A percentile compares a stretch with the other conserved stretches of the same genome.
phyloP scores from a whole-genome alignment of 2,329 filamentous ascomycete genomes.

The Rasamsonia emersonii region DNA sequence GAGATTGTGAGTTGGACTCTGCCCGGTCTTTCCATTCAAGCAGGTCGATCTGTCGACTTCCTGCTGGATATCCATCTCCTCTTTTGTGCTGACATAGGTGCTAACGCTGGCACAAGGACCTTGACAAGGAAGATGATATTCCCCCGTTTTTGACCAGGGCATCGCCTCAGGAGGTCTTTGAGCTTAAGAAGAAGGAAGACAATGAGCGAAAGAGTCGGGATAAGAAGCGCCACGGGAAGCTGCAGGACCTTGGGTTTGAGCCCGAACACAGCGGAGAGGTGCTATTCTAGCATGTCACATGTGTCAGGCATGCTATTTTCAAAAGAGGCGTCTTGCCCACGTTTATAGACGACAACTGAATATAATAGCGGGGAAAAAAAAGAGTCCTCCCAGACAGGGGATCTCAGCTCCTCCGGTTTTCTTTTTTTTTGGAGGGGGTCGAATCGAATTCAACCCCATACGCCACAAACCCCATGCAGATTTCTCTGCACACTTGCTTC shows the following conservation, averaged over 20 bases:
- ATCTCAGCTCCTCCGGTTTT: background rate
- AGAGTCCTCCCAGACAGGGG: too few relatives aligned
- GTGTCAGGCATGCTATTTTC: background rate
- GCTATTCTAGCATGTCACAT: slow-evolving; percentile 45
- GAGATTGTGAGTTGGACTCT: slow-evolving; percentile 62
- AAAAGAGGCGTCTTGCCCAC: background rate
- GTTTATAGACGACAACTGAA: too few relatives aligned
- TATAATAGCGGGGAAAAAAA: too few relatives aligned
- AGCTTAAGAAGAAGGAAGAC: slow-evolving; percentile 64
- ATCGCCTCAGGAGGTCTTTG: slow-evolving; percentile 60
- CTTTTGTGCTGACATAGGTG: background rate
- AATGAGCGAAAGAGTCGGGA: slow-evolving; percentile 61
- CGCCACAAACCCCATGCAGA: too few relatives aligned
- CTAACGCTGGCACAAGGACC: slow-evolving; percentile 47
- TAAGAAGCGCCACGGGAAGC: slow-evolving; percentile 61
- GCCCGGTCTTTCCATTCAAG: background rate
- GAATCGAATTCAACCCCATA: too few relatives aligned
- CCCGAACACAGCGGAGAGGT: slow-evolving; percentile 73
- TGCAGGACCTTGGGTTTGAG: slow-evolving; percentile 76
- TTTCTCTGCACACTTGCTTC: too few relatives aligned
- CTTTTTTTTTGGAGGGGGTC: too few relatives aligned
- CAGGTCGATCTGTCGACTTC: background rate
- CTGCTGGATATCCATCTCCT: background rate
- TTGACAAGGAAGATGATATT: slow-evolving; percentile 88
- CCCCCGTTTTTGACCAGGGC: slow-evolving; percentile 61